Evolutionary conservation across 495 filamentous ascomycete genomes (phyloP), one percentile per base, ranked within the genome.

Genomic region (Penicillium pulvis): DNA sequence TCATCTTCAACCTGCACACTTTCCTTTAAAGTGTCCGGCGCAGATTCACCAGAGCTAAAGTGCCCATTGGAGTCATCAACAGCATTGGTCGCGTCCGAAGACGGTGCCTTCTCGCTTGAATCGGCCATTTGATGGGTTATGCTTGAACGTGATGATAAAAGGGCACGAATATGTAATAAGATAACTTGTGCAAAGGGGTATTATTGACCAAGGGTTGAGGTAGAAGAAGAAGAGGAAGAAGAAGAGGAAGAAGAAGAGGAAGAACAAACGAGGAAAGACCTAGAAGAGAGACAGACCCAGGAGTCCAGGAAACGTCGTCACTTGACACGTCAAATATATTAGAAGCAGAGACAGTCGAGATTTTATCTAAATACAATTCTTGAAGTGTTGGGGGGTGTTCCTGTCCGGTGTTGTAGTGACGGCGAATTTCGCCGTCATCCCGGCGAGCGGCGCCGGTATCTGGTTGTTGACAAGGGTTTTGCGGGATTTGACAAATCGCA

Each of bases 401-500:
- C 6, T 14, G 10, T 39, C 35, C 35, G 35, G 11, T 39, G n/a
- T 6, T 46, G n/a, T 6, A 11, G 14, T 46, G 44, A 1, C 44
- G 44, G 44, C 44, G n/a, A 46, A 46, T 46, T 46, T 46, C 7
- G 44, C 44, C 44, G 44, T 20, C n/a, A 46, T 7, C 44, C 44
- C 44, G 44, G 44, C 44, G 44, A 20, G 19, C n/a, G 44, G 19
- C 19, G 19, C 44, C 19, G 44, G 17, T 23, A 20, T 46, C 1
- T 20, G n/a, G 44, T 46, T 14, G 44, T 46, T 46, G 44, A 46
- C 44, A 46, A 46, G 7, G 17, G 44, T 2, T 46, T 23, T 46
- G 44, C n/a, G 17, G 24, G 44, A 46, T 46, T 24, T 39, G 4
- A 4, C 35, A 39, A 39, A 36, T 14, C n/a, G n/a, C 35, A 14